Conservation (phyloP, 129 eudicot species). For the Silybum marianum region DNA sequence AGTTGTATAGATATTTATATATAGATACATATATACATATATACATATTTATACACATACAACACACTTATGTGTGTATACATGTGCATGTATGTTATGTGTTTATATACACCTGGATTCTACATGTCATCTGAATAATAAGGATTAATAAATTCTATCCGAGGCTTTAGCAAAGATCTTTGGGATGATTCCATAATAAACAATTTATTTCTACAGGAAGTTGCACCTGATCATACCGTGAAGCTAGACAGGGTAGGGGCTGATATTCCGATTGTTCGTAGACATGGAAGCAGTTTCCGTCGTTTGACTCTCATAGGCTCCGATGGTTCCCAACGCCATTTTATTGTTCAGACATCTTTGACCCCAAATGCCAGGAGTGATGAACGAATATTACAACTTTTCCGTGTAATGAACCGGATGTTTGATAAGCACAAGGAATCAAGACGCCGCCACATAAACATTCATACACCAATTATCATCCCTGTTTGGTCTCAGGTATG, state of each 20-base stretch:
- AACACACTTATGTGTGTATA: background rate
- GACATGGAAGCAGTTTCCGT: conserved; percentile 98
- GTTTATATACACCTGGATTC: background rate
- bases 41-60: too few relatives aligned
- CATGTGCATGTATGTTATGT: background rate
- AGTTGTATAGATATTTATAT: too few relatives aligned
- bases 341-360: conserved; percentile 94
- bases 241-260: conserved; percentile 97
- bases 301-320: conserved; percentile 96
- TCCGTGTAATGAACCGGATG: conserved; percentile 97
- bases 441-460: conserved; percentile 88
- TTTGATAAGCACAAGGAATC: conserved; percentile 99
- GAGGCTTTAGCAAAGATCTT: too few relatives aligned
- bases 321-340: conserved; percentile 99
- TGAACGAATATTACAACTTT: conserved; percentile 93
- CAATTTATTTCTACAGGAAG: conserved; percentile 58
- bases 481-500: conserved; percentile 99
- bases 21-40: too few relatives aligned
- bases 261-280: conserved; percentile 89
- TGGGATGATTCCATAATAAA: too few relatives aligned
- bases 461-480: conserved; percentile 95
- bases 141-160: too few relatives aligned
- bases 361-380: conserved; percentile 99
- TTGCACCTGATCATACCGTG: conserved; percentile 98
- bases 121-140: too few relatives aligned